Evolutionary conservation across 768 basidiomycete species (phyloP).

Genomic region (Dentipellis sp.): DNA sequence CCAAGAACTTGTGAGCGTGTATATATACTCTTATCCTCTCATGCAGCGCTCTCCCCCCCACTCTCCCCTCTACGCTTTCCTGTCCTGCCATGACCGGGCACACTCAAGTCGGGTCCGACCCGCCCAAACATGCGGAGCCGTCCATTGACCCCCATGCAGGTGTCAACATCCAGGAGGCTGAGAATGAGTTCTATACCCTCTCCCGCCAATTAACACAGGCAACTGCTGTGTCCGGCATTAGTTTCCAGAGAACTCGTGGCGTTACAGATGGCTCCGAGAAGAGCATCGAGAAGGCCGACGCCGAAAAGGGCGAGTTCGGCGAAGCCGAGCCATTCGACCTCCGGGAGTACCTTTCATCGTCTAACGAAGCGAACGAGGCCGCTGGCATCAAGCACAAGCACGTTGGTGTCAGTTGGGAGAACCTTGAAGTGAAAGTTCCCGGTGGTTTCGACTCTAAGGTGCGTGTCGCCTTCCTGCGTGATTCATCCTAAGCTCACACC

Average conservation of each 20-base stretch:
- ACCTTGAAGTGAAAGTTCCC: slow-evolving; percentile 53
- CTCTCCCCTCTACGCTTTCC: neutral
- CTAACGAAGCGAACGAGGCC: slow-evolving; percentile 55
- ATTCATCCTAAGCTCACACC: neutral
- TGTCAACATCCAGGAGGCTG: neutral
- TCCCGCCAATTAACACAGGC: neutral
- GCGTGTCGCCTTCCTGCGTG: slow-evolving; percentile 3
- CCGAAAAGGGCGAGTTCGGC: slow-evolving; percentile 35
- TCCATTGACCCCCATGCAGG: neutral
- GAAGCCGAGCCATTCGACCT: slow-evolving; percentile 47
- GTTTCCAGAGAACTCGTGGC: neutral
- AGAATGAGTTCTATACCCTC: neutral
- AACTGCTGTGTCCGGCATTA: neutral
- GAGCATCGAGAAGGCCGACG: slow-evolving; percentile 18
- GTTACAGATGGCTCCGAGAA: neutral
- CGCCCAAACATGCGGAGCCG: too few species aligned
- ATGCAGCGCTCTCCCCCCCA: neutral
- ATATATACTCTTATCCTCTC: too few species aligned
- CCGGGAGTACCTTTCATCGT: slow-evolving; percentile 57
- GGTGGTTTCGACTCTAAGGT: slow-evolving; percentile 59
- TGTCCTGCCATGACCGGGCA: neutral
- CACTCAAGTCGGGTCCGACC: too few species aligned
- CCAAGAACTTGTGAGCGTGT: too few species aligned
- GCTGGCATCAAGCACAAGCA: slow-evolving; percentile 73
- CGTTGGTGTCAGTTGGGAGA: slow-evolving; percentile 69